A percentile compares a stretch with the other conserved stretches of the same genome.
These are phyloP conservation scores for Nigrospora oryzae DNA, from an alignment of 2,329 filamentous ascomycete genomes.

Conservation along the genomic window DNA sequence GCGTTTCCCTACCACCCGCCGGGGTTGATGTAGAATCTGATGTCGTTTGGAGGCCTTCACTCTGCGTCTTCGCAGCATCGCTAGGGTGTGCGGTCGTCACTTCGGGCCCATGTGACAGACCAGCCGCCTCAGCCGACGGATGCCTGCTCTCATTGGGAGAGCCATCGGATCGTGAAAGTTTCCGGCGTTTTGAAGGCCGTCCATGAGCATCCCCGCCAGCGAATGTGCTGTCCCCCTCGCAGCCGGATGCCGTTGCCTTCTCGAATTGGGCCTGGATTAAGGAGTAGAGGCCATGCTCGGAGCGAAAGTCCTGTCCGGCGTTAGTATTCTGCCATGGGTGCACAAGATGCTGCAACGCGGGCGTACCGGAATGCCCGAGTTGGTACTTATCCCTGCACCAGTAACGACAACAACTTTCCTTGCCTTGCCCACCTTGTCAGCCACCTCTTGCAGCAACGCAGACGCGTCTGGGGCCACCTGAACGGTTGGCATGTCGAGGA, in stretches of 20 bases:
- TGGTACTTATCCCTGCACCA: constrained; percentile 67
- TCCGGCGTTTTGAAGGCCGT: constrained; percentile 10
- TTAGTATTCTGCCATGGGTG: constrained; percentile 7
- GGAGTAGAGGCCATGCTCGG: constrained; percentile 64
- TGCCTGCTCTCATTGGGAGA: too few relatives aligned
- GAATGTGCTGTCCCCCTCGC: constrained; percentile 15
- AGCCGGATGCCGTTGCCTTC: constrained; percentile 29
- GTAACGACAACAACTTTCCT: constrained; percentile 65
- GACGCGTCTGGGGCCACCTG: constrained; percentile 44
- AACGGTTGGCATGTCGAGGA: constrained; percentile 45
- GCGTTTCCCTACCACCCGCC: not conserved
- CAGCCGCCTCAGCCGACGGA: too few relatives aligned
- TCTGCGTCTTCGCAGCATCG: too few relatives aligned
- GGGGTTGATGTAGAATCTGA: too few relatives aligned
- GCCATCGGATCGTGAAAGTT: not conserved
- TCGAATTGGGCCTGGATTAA: constrained; percentile 63
- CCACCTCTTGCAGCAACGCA: constrained; percentile 54
- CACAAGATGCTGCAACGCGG: not conserved
- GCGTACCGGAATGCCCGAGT: constrained; percentile 64
- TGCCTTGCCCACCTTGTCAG: constrained; percentile 54
- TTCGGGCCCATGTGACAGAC: too few relatives aligned
- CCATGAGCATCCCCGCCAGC: constrained; percentile 16
- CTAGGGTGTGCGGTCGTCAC: too few relatives aligned
- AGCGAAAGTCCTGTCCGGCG: constrained; percentile 55
- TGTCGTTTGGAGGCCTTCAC: too few relatives aligned